Base-by-base conservation (phyloP, 192 early-diverging fungal genomes). In the Coemansia asiatica region DNA sequence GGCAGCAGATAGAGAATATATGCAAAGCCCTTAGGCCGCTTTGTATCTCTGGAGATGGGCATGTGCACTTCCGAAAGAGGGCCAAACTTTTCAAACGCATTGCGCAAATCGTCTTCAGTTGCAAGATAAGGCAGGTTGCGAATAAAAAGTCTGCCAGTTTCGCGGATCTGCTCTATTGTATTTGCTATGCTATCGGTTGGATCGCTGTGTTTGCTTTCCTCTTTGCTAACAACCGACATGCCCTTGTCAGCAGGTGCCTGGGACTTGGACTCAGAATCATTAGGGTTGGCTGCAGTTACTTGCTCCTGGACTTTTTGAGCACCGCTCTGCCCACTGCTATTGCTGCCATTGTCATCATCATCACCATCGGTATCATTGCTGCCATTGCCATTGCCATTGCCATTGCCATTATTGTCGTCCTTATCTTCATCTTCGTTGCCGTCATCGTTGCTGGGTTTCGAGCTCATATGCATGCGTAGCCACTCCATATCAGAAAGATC, bases 111-210 rank as follows among this genome's bases (percentile, higher is more conserved):
- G 8, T 95, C 88, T 58, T 90, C 90, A 0, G 94, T 93, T 58
- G 92, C 90, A 50, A 90, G 83, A 81, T 93, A 99, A 22, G 97
- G 84, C 31, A 99, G 84, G 71, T 99, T 99, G 59, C 90, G 87
- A 46, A 99, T 86, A 85, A 94, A 97, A 26, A 99, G 83, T 22
- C 97, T 89, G 0, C 95, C 97, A 16, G 97, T 99, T 53, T 99
- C 95, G 2, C 88, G 83, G 78, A 98, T 97, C 21, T 91, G 76
- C 19, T 90, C 86, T 26, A 83, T 83, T 27, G 86, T 68, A 19
- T 49, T 56, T 0, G 68, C 77, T 1, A 73, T 65, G 13, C 49
- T 64, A 4, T 54, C 64, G 0, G 66, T 60, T 10, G 75, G 71
- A 63, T 72, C 71, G 23, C 58, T 25, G 8, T 56, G 26, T 15